Percentiles rank a stretch among this genome's conserved stretches.
phyloP scores from a whole-genome alignment of 805 yeast species.

The Saccharomycopsis sp. region DNA sequence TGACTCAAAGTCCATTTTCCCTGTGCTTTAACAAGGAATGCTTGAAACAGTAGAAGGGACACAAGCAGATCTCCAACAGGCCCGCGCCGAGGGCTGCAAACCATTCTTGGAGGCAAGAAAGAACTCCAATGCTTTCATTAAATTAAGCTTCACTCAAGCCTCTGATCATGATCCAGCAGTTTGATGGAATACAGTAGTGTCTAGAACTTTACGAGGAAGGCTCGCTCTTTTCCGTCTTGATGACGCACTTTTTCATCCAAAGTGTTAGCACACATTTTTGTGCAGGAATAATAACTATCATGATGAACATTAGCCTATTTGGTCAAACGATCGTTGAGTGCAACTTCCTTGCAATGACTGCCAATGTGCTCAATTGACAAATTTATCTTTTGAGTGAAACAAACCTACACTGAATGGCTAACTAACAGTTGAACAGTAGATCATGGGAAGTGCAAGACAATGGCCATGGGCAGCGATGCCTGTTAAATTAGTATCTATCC shows the following conservation, averaged over 20 bases:
- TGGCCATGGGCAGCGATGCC: background rate
- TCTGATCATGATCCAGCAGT: background rate
- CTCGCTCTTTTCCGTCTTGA: no score
- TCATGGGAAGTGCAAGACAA: background rate
- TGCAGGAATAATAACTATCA: no score
- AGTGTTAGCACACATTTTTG: no score
- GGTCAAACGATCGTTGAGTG: no score
- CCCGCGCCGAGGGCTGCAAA: no score
- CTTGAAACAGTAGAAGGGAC: no score
- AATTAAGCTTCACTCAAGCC: background rate
- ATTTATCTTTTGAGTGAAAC: background rate
- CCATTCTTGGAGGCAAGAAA: background rate
- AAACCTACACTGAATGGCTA: background rate
- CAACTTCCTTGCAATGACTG: background rate
- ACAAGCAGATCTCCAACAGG: no score
- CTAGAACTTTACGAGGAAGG: no score
- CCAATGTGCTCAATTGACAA: background rate
- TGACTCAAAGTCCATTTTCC: constrained; percentile 4
- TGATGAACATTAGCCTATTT: no score
- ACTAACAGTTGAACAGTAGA: background rate
- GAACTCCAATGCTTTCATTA: background rate
- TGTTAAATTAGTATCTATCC: background rate
- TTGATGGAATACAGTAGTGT: background rate
- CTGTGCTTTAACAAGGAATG: background rate
- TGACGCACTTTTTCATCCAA: no score